A percentile compares a stretch with the other conserved stretches of the same genome.
Conservation (phyloP, 2,329 filamentous ascomycete genomes). For the Gaeumannomyces tritici region DNA sequence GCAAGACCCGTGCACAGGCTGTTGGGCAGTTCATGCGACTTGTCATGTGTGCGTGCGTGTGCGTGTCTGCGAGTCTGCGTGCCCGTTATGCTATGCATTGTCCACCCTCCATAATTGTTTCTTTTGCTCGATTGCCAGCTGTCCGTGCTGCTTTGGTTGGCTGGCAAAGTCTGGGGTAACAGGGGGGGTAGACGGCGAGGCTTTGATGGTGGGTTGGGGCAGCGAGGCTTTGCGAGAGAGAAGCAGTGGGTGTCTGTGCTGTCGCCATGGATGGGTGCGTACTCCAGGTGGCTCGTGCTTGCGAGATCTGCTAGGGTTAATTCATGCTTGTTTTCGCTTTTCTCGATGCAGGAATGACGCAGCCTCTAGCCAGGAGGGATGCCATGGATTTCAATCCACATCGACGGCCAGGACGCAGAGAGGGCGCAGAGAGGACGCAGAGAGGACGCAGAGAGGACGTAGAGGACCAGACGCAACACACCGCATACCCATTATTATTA, state of each 20-base stretch:
- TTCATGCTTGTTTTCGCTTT: too few relatives aligned
- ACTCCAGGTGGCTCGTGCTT: background rate
- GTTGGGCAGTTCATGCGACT: background rate
- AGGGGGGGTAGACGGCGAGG: background rate
- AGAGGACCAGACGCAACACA: background rate
- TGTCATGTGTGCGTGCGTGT: background rate
- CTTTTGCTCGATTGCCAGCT: background rate
- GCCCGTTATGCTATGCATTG: background rate
- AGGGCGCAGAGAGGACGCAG: too few relatives aligned
- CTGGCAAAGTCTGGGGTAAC: background rate
- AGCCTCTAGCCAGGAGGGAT: too few relatives aligned
- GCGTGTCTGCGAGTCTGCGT: background rate
- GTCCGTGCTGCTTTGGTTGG: background rate
- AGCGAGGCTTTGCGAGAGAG: too few relatives aligned
- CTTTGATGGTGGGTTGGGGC: too few relatives aligned
- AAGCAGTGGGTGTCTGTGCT: too few relatives aligned
- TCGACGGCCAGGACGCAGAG: too few relatives aligned
- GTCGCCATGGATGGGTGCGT: too few relatives aligned
- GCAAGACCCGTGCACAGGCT: background rate
- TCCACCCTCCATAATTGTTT: background rate
- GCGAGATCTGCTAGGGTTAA: too few relatives aligned
- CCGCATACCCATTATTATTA: too few relatives aligned
- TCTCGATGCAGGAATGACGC: background rate
- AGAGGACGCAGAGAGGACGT: too few relatives aligned
- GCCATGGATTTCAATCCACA: too few relatives aligned